A percentile compares a stretch with the other conserved stretches of the same genome.
Evolutionary conservation across 2,329 filamentous ascomycete species (phyloP).

Genomic region (Penicillium sp.): DNA sequence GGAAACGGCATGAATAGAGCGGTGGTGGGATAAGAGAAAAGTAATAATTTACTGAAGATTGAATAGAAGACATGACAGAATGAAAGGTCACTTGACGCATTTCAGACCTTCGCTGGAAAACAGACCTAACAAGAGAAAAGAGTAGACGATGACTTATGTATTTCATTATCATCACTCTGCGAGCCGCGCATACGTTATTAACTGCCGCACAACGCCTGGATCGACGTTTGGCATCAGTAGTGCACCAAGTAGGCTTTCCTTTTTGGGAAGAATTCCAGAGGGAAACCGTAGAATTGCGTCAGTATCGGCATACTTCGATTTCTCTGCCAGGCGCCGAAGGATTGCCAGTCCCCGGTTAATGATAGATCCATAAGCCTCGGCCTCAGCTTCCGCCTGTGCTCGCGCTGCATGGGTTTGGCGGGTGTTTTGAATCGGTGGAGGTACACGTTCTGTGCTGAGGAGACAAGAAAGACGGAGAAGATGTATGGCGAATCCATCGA

Average conservation of each 20-base stretch:
- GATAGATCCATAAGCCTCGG: conserved; percentile 56
- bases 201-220: conserved; percentile 66
- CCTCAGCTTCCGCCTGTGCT: conserved; percentile 47
- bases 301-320: conserved; percentile 62
- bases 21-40: conserved; percentile 1
- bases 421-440: conserved; percentile 34
- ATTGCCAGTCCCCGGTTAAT: conserved; percentile 71
- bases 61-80: conserved; percentile 30
- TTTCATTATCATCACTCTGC: conserved; percentile 45
- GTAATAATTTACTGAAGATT: conserved; percentile 27
- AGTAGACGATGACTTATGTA: conserved; percentile 15
- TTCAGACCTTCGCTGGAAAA: conserved; percentile 25
- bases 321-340: conserved; percentile 71
- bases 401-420: conserved; percentile 41
- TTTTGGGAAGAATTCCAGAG: conserved; percentile 66
- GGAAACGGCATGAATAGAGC: conserved; percentile 11
- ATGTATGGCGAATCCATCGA: conserved; percentile 82
- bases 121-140: conserved; percentile 22
- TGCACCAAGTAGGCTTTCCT: conserved; percentile 69
- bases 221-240: conserved; percentile 70
- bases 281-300: conserved; percentile 57
- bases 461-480: conserved; percentile 76
- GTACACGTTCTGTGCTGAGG: conserved; percentile 68
- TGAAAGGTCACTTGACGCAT: conserved; percentile 23
- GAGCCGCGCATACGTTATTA: conserved; percentile 67